Conservation (phyloP, 1,284 basidiomycete genomes). For the Mycena sp. region DNA sequence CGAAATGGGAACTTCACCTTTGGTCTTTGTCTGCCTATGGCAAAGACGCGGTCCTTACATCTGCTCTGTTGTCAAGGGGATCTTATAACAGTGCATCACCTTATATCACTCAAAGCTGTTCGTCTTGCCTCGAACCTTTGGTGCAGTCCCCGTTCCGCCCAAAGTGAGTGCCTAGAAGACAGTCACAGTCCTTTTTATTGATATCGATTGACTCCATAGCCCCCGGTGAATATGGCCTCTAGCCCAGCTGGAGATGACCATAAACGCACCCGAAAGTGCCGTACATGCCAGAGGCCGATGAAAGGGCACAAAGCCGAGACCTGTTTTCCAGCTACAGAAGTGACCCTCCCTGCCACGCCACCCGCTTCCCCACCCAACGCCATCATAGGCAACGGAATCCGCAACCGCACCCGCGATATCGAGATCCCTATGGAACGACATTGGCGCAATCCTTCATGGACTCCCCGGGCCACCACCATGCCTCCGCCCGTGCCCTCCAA, state of each 20-base stretch:
- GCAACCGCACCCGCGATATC: background rate
- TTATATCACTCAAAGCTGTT: background rate
- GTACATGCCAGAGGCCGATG: constrained; percentile 24
- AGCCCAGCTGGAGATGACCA: background rate
- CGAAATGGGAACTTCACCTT: no score
- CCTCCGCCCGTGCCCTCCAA: background rate
- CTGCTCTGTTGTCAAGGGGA: constrained; percentile 10
- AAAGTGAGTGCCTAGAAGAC: background rate
- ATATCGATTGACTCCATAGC: background rate
- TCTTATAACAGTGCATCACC: background rate
- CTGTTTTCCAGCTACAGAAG: constrained; percentile 2
- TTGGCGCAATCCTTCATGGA: constrained; percentile 25
- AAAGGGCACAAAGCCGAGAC: constrained; percentile 26
- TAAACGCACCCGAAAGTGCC: constrained; percentile 17
- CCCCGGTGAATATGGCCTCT: constrained; percentile 4
- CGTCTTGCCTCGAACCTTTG: background rate
- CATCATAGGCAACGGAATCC: background rate
- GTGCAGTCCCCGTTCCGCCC: background rate
- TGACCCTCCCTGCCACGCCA: constrained; percentile 1
- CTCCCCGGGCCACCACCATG: background rate
- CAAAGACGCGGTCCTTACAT: constrained; percentile 1
- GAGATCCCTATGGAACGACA: constrained; percentile 13
- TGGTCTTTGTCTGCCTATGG: constrained; percentile 8
- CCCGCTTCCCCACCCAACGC: constrained; percentile 18
- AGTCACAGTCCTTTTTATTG: background rate